These are phyloP conservation scores for Metschnikowia noctiluminum DNA, from an alignment of 805 yeast species.

Conservation along the genomic window DNA sequence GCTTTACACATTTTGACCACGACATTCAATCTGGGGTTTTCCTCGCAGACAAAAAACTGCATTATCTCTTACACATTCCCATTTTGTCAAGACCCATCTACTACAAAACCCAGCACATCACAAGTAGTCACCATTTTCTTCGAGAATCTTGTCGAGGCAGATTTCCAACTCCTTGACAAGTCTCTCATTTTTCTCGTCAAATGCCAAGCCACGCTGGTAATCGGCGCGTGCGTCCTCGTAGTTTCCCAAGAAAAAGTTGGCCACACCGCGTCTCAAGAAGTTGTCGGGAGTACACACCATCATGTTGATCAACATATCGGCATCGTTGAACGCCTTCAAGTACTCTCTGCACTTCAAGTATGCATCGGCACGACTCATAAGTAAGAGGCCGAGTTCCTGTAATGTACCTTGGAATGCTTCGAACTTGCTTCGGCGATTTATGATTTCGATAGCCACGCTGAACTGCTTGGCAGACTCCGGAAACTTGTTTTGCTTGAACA, in stretches of 20 bases:
- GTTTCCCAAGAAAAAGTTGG: slow-evolving; percentile 58
- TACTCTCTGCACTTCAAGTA: slow-evolving; percentile 52
- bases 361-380: slow-evolving; percentile 72
- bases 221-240: slow-evolving; percentile 60
- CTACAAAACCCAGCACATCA: background rate
- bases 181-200: slow-evolving; percentile 51
- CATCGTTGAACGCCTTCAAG: slow-evolving; percentile 62
- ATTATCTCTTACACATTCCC: background rate
- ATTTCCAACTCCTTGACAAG: slow-evolving; percentile 46
- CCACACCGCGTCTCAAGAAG: slow-evolving; percentile 67
- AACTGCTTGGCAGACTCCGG: slow-evolving; percentile 63
- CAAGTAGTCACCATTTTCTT: slow-evolving; percentile 57
- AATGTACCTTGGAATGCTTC: slow-evolving; percentile 71
- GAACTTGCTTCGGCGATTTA: slow-evolving; percentile 64
- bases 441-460: slow-evolving; percentile 63
- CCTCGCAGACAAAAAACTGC: background rate
- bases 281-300: slow-evolving; percentile 64
- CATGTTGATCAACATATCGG: slow-evolving; percentile 60
- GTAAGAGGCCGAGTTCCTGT: slow-evolving; percentile 62
- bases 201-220: slow-evolving; percentile 71
- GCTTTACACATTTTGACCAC: no score
- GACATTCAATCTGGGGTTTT: no score
- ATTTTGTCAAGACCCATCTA: no score
- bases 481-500: slow-evolving; percentile 53
- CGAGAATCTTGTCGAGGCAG: slow-evolving; percentile 46